Conservation (phyloP, 148 eudicot genomes). For the Amaranthus cruentus region DNA sequence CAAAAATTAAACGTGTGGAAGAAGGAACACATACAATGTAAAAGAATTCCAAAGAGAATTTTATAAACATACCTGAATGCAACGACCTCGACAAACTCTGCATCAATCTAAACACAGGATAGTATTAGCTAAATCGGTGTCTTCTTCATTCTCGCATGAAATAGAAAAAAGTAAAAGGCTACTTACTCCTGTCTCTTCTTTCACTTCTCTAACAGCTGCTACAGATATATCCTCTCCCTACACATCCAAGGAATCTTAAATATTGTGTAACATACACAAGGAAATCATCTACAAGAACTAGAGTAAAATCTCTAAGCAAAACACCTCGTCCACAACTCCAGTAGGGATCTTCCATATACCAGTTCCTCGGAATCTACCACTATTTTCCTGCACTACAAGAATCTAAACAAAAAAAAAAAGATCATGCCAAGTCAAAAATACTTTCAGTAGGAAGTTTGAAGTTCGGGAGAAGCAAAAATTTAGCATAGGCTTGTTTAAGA, state of each 20-base stretch:
- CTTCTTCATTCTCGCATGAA: background rate
- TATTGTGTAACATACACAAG: background rate
- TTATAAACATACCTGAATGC: conserved; percentile 51
- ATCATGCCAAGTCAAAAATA: conserved; percentile 7
- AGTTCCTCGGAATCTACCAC: conserved; percentile 49
- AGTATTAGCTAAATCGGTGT: conserved; percentile 9
- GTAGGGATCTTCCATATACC: conserved; percentile 93
- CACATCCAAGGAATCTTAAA: conserved; percentile 18
- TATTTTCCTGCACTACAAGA: conserved; percentile 77
- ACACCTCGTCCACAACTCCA: conserved; percentile 78
- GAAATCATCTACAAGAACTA: background rate
- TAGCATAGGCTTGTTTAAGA: background rate
- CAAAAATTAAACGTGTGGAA: conserved; percentile 7
- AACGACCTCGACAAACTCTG: conserved; percentile 66
- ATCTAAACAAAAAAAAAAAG: conserved; percentile 34
- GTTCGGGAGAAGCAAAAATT: conserved; percentile 5
- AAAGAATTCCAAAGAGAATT: background rate
- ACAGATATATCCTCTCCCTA: conserved; percentile 77
- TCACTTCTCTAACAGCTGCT: conserved; percentile 74
- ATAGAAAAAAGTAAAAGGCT: background rate
- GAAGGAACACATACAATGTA: background rate
- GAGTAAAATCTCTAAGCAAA: background rate
- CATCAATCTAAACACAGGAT: conserved; percentile 48
- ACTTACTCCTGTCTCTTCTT: conserved; percentile 94
- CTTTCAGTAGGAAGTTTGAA: background rate